phyloP scores from a whole-genome alignment of 345 rosid genomes.

The Aquilaria yunnanensis region DNA sequence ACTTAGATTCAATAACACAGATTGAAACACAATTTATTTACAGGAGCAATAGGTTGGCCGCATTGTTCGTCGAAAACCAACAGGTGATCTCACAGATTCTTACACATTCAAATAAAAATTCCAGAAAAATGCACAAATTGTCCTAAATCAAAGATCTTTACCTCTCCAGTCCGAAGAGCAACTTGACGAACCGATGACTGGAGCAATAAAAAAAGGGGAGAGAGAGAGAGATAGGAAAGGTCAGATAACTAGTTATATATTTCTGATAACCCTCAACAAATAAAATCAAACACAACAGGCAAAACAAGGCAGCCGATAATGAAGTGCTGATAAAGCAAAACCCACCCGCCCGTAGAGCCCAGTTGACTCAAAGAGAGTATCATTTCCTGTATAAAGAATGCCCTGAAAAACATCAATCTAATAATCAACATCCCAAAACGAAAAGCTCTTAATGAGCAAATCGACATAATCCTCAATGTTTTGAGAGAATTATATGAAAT shows the following conservation, averaged over 20 bases:
- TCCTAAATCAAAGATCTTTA: slow-evolving; percentile 17
- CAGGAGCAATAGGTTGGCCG: too few relatives aligned
- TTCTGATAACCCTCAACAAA: slow-evolving; percentile 1
- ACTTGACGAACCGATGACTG: slow-evolving; percentile 91
- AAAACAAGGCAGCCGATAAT: neutral
- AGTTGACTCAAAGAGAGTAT: slow-evolving; percentile 77
- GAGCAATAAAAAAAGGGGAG: slow-evolving; percentile 9
- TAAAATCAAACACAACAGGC: slow-evolving; percentile 3
- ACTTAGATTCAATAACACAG: too few relatives aligned
- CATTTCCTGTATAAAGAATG: slow-evolving; percentile 69
- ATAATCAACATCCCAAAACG: neutral
- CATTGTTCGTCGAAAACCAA: too few relatives aligned
- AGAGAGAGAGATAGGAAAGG: neutral
- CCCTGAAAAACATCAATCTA: slow-evolving; percentile 48
- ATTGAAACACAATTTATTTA: too few relatives aligned
- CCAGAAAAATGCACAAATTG: neutral
- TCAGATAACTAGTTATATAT: slow-evolving; percentile 5
- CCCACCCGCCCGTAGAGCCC: slow-evolving; percentile 55
- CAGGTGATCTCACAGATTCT: too few relatives aligned
- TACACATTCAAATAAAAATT: too few relatives aligned
- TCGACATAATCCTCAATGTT: neutral
- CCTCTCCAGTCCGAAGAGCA: slow-evolving; percentile 73
- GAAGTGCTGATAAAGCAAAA: neutral
- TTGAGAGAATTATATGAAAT: neutral
- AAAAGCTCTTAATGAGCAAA: neutral